Evolutionary conservation across 2,329 filamentous ascomycete species (phyloP), one percentile per base, ranked within the genome.

Genomic region (Zymoseptoria tritici): DNA sequence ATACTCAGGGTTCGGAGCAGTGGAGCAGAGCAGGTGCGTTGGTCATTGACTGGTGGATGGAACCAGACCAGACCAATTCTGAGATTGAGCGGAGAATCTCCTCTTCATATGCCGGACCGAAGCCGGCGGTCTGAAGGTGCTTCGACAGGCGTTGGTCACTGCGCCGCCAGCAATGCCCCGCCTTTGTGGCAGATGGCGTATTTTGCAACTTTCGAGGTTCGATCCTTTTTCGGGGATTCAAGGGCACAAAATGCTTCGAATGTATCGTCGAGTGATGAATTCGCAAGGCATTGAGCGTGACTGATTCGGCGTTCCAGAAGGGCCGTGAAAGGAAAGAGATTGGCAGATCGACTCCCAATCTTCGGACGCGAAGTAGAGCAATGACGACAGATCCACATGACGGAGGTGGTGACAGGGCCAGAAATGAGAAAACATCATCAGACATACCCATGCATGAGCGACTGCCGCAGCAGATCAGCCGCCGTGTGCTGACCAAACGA

Each of bases 381-480:
- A 46, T 46, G 36, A 46, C 36, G 36, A 46, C 36, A 46, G 36
- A 49, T 42, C 31, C 52, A 51, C 54, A 42, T 54, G 36, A 61
- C 62, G 57, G 52, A 55, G 60, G 56, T 59, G 58, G 56, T 57
- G 64, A 56, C 57, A 57, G 22, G 57, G 31, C 22, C 16, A 42
- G 54, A 19, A 49, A 31, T 55, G 58, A 60, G 46, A 57, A 46
- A 16, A 46, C 36, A n/a, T 16, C 36, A 46, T n/a, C 36, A 46
- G n/a, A 58, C 64, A 67, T 79, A 85, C 83, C 79, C 81, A 70
- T 81, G 81, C 71, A 80, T 74, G 4, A 82, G 79, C 60, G 81
- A 78, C 73, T 85, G 83, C 69, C 82, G 79, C 68, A 84, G 74
- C 72, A 84, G 74, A 68, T 85, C 83, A 56, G 80, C 79, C 58